These are phyloP conservation scores for Amaranthus cruentus DNA, from an alignment of 148 eudicot genomes.

Conservation along the genomic window DNA sequence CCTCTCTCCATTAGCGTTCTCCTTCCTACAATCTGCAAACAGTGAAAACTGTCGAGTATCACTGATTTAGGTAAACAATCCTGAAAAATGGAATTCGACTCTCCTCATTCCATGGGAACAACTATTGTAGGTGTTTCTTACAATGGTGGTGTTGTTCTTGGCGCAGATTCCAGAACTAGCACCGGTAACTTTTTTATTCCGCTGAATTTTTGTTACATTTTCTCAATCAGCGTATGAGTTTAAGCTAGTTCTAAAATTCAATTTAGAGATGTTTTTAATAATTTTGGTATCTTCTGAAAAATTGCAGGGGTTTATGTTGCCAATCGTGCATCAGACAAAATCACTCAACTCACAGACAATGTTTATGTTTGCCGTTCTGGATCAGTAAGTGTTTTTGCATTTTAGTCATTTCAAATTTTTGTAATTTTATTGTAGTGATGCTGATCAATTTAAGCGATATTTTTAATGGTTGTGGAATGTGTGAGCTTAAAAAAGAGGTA, in stretches of 20 bases:
- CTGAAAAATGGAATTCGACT: slow-evolving; percentile 36
- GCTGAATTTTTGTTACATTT: neutral
- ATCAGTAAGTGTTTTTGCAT: slow-evolving; percentile 51
- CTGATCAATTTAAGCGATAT: neutral
- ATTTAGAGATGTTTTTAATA: neutral
- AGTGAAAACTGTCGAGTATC: too few species aligned
- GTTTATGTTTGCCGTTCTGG: slow-evolving; percentile 96
- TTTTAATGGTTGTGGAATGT: neutral
- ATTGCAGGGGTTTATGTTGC: slow-evolving; percentile 82
- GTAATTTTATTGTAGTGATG: neutral
- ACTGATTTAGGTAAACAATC: slow-evolving; percentile 2
- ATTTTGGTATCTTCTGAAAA: neutral
- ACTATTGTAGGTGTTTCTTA: slow-evolving; percentile 95
- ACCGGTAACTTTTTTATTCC: slow-evolving; percentile 47
- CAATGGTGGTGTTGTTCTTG: slow-evolving; percentile 90
- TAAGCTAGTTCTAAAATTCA: neutral
- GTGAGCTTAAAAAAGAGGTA: neutral
- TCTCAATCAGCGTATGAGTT: slow-evolving; percentile 8
- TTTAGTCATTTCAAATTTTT: neutral
- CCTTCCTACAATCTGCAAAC: too few species aligned
- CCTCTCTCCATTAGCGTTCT: too few species aligned
- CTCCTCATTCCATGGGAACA: slow-evolving; percentile 85
- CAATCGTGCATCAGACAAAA: slow-evolving; percentile 98
- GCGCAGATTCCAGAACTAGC: slow-evolving; percentile 98
- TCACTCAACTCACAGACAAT: slow-evolving; percentile 89